A percentile compares a stretch with the other conserved stretches of the same genome.
phyloP scores from a whole-genome alignment of 2,329 filamentous ascomycete genomes.

The Coniochaeta pulveracea region DNA sequence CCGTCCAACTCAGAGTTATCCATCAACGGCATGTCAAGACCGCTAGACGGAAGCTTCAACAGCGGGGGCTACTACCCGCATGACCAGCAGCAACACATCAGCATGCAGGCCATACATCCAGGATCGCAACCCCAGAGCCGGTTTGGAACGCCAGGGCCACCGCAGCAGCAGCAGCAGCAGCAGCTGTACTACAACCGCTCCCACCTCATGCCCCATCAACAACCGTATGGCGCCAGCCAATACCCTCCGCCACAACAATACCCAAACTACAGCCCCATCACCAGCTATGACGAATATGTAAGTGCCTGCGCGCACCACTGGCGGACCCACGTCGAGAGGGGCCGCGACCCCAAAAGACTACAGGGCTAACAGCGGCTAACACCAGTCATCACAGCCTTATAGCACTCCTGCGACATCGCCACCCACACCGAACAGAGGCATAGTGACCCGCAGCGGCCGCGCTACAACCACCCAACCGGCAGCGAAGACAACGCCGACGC shows the following conservation, averaged over 20 bases:
- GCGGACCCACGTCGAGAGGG: background rate
- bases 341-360: too few relatives aligned
- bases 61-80: slow-evolving; percentile 1
- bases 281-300: background rate
- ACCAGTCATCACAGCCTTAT: slow-evolving; percentile 24
- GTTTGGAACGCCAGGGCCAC: slow-evolving; percentile 25
- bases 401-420: slow-evolving; percentile 42
- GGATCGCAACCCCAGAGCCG: slow-evolving; percentile 24
- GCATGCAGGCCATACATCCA: slow-evolving; percentile 16
- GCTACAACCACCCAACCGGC: slow-evolving; percentile 13
- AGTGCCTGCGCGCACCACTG: background rate
- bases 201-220: too few relatives aligned
- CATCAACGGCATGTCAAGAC: slow-evolving; percentile 25
- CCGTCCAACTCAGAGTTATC: slow-evolving; percentile 22
- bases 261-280: slow-evolving; percentile 1
- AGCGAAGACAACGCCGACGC: slow-evolving; percentile 16
- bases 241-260: slow-evolving; percentile 1
- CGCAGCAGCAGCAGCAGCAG: slow-evolving; percentile 7
- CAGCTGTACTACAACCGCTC: too few relatives aligned
- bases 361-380: slow-evolving; percentile 6
- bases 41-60: slow-evolving; percentile 26
- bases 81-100: slow-evolving; percentile 24
- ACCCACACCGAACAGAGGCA: slow-evolving; percentile 26
- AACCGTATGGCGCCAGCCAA: background rate
- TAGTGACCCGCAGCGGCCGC: slow-evolving; percentile 25